Evolutionary conservation across 768 basidiomycete species (phyloP).

Genomic region (Russula sp.): DNA sequence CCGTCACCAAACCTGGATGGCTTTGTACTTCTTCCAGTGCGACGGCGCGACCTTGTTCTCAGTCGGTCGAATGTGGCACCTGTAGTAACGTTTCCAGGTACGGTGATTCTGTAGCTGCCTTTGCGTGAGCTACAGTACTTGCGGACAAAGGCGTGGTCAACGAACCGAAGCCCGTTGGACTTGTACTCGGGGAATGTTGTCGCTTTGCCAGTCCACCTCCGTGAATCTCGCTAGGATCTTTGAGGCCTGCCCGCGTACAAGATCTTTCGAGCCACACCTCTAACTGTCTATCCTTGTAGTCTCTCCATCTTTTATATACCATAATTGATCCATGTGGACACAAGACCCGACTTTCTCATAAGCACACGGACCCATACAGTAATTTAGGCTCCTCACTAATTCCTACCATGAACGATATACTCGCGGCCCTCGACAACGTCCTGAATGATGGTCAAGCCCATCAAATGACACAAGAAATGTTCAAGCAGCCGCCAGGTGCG

Average conservation of each 20-base stretch:
- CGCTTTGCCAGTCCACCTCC: background rate
- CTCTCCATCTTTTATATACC: constrained; percentile 8
- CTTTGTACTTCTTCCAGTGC: background rate
- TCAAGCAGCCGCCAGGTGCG: constrained; percentile 9
- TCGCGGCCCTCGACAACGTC: constrained; percentile 1
- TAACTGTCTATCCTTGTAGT: constrained; percentile 9
- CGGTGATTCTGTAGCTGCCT: background rate
- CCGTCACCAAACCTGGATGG: constrained; percentile 2
- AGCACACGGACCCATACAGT: background rate
- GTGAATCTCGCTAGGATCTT: background rate
- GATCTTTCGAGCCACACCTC: too few relatives aligned
- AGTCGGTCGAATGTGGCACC: background rate
- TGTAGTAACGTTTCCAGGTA: constrained; percentile 21
- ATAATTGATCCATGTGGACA: background rate
- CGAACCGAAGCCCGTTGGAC: background rate
- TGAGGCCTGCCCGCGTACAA: background rate
- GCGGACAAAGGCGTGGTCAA: background rate
- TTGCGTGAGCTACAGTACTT: background rate
- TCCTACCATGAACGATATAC: background rate
- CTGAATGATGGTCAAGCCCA: background rate
- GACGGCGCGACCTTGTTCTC: background rate
- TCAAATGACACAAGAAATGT: background rate
- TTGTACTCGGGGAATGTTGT: constrained; percentile 1
- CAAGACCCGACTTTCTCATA: background rate
- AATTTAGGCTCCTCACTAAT: background rate